Evolutionary conservation across 768 basidiomycete genomes (phyloP), one percentile per base, ranked within the genome.

Genomic region (Terana coerulea): DNA sequence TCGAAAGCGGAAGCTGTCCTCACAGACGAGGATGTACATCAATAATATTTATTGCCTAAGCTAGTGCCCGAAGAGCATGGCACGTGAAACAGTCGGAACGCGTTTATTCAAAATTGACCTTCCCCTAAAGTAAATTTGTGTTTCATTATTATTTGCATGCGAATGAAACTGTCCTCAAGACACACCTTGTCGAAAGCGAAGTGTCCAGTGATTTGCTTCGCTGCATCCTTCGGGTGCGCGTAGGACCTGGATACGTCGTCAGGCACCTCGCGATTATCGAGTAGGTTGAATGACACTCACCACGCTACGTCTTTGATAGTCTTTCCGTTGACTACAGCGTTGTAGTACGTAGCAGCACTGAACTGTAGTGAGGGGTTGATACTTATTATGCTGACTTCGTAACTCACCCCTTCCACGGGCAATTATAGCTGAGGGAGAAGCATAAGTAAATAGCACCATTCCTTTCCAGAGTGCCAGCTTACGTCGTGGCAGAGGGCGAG

Each of bases 171-270:
- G n/a, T n/a, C n/a, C n/a, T n/a, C n/a, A n/a, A n/a, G n/a, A 51
- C 53, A 15, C 60, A 80, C 87, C 76, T 88, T 88, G 73, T 91
- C 87, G 63, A 91, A 90, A 0, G 88, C 90, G 19, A 90, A 73
- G 61, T 83, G 80, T 9, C 73, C 73, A 64, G 85, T 75, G 61
- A 91, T 86, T 5, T 76, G 62, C 42, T 78, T 72, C 0, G 87
- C 88, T 54, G 75, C 76, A 3, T 76, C 69, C 24, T 72, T 77
- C 0, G 84, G 69, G 1, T 72, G 47, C 0, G 85, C 79, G 59
- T 90, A 90, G 59, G 82, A 85, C 86, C 87, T 87, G 54, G n/a
- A 17, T 5, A 36, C 33, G 7, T 29, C 52, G 17, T 30, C 9
- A 26, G 28, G 12, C 42, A 30, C 4, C 17, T 15, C 25, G 35